Conservation (phyloP, 2,329 filamentous ascomycete genomes). For the Blastomyces parvus region DNA sequence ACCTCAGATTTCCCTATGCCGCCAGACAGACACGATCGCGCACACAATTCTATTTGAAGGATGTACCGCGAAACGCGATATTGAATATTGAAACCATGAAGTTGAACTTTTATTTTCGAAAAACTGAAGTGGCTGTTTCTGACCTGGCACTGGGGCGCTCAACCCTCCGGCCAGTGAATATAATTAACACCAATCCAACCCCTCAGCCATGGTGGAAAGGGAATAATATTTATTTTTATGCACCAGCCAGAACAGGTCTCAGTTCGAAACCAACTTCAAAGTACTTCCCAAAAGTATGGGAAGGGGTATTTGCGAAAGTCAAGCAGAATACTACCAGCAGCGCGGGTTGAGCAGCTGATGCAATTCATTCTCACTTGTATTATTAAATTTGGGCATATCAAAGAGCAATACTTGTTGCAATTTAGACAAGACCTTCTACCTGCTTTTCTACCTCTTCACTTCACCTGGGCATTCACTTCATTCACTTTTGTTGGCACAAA, state of each 20-base stretch:
- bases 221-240: conserved; percentile 32
- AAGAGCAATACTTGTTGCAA: background rate
- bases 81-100: conserved; percentile 40
- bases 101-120: conserved; percentile 35
- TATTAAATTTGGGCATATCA: background rate
- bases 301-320: conserved; percentile 34
- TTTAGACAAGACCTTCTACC: background rate
- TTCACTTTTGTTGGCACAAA: too few relatives aligned
- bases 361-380: background rate
- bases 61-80: conserved; percentile 36
- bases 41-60: conserved; percentile 35
- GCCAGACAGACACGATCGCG: conserved; percentile 51
- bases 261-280: conserved; percentile 27
- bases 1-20: conserved; percentile 56
- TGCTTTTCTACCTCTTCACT: background rate
- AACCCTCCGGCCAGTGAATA: conserved; percentile 32
- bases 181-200: conserved; percentile 31
- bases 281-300: conserved; percentile 38
- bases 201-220: conserved; percentile 31
- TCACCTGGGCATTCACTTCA: background rate
- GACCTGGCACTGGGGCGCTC: conserved; percentile 32
- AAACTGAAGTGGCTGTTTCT: conserved; percentile 34
- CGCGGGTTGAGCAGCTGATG: background rate
- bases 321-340: conserved; percentile 14
- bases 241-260: conserved; percentile 29